Base-by-base conservation (phyloP, 331 rosid species). In the Pyracantha coccinea region DNA sequence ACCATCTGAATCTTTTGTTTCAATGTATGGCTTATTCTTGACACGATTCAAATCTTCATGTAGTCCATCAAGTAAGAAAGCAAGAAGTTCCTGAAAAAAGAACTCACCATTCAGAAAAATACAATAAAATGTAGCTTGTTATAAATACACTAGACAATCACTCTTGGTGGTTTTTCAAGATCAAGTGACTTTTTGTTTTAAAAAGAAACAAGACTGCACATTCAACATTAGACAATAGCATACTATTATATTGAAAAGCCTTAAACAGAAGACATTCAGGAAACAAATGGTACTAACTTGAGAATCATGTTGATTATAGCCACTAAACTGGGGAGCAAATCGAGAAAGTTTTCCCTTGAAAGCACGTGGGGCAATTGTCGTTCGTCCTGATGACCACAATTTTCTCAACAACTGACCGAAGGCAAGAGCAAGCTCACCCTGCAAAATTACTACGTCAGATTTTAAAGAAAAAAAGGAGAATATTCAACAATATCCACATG, bases 21-120 rank as follows among this genome's bases (percentile, higher is more conserved):
- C 99, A 85, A 95, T 90, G 83, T 92, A 95, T 33, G 99, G 99
- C 90, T 95, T 95, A 85, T 83, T 90, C 73, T 92, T 95, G 77
- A 95, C 98, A 54, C 99, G 98, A 89, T 95, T 95, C 87, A 95
- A 84, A 92, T 95, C 99, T 83, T 95, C 99, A 88, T 95, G 98
- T 76, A 95, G 80, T 71, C 99, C 99, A 88, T 95, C 99, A 86
- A 95, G 85, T 77, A 92, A 88, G 90, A 92, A 95, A 23, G 99
- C 99, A 81, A 95, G 98, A 75, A 95, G 91, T 89, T 95, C 99
- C 99, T 95, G 74, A 27, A 33, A 78, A 45, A 63, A 79, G 73
- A 25, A 69, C 16, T 31, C 72, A 69, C 55, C 59, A 75, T 57
- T 73, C 77, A 35, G 45, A 77, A 80, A 80, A 78, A 68, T 3